Evolutionary conservation across 345 rosid species (phyloP), one percentile per base, ranked within the genome.

Genomic region (Microcos paniculata): DNA sequence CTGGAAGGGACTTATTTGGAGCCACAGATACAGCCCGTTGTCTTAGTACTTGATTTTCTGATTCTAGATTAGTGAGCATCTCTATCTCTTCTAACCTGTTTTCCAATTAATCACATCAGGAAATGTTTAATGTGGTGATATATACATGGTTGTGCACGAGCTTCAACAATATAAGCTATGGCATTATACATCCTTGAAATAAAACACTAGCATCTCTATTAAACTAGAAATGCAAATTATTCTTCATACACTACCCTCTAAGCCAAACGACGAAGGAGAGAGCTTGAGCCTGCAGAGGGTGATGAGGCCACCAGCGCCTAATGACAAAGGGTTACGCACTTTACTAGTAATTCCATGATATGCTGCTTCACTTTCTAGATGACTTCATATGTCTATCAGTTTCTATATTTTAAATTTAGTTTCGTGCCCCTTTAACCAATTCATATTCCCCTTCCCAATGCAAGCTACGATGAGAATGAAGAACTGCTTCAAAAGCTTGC

Each of bases 1-100:
- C 96, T 35, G 98, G 91, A 72, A 94, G 92, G 85, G 90, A 91
- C 80, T 90, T 92, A 68, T 88, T 94, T 18, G 98, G 96, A 76
- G 98, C 89, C 90, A 94, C 87, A 40, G 97, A 90, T 71, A 94
- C 92, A 67, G 97, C 97, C 80, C 92, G 98, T 78, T 94, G 98
- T 56, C 97, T 84, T 56, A 94, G 85, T 31, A 94, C 98, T 91
- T 90, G 87, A 76, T 92, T 92, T 84, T 92, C 98, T 16, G 98
- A 94, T 82, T 91, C 97, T 76, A 91, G 75, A 78, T 94, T 94
- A 48, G 77, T 68, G 61, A 92, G 85, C 83, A 90, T 94, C 85
- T n/a, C n/a, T n/a, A n/a, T n/a, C n/a, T 94, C 98, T 82, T 94
- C 98, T 79, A 88, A 82, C 85, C 98, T 94, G 75, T 73, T 81